Percentiles rank a stretch among this genome's conserved stretches.
Evolutionary conservation across 768 basidiomycete species (phyloP).

Genomic region (Tricholoma saponaceum): DNA sequence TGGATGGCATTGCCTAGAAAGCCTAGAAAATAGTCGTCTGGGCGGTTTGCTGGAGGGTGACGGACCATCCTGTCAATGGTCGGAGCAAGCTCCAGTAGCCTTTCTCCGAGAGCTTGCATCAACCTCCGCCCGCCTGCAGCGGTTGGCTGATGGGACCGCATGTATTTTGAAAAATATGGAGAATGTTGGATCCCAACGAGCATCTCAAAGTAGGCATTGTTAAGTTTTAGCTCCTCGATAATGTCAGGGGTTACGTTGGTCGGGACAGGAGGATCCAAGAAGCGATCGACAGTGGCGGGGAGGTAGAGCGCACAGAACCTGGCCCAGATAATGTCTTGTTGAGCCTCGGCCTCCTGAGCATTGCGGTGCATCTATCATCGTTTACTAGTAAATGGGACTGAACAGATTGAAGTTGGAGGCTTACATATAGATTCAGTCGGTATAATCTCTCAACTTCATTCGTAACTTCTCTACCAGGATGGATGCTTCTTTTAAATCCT

Average conservation of each 20-base stretch:
- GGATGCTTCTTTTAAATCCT: constrained; percentile 5
- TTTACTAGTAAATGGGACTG: neutral
- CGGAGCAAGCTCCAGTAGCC: constrained; percentile 17
- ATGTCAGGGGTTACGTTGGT: constrained; percentile 6
- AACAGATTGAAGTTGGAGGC: neutral
- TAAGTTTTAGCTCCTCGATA: constrained; percentile 14
- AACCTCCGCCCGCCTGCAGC: constrained; percentile 19
- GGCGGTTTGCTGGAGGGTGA: neutral
- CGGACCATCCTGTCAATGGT: constrained; percentile 12
- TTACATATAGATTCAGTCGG: constrained; percentile 5
- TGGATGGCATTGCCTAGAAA: neutral
- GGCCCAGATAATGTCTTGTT: constrained; percentile 22
- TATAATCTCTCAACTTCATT: constrained; percentile 7
- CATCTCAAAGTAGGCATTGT: constrained; percentile 22
- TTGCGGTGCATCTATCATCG: constrained; percentile 9
- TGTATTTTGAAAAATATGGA: constrained; percentile 24
- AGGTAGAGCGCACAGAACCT: constrained; percentile 24
- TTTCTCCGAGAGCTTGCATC: constrained; percentile 16
- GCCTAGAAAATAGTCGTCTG: neutral
- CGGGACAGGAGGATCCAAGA: constrained; percentile 16
- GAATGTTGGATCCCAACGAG: constrained; percentile 18
- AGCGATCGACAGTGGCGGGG: constrained; percentile 17
- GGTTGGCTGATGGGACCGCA: constrained; percentile 15
- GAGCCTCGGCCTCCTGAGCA: neutral
- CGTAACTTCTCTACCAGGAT: neutral